These are phyloP conservation scores for Polytrichum commune DNA, from an alignment of 225 moss, liverwort and hornwort genomes.

Conservation along the genomic window DNA sequence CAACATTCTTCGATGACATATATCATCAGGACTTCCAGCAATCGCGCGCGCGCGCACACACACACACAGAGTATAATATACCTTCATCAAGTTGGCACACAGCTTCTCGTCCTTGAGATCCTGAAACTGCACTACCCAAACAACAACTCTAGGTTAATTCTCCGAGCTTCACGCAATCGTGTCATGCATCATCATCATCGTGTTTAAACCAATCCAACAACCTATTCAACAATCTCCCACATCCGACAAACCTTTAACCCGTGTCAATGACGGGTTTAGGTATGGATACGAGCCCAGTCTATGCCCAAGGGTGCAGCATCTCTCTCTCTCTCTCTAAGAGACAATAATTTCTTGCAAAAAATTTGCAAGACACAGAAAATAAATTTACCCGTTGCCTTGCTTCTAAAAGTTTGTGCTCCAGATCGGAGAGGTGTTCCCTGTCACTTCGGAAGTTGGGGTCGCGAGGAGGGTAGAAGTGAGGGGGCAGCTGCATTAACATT, in stretches of 20 bases:
- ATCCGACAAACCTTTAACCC: background rate
- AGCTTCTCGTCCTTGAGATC: slow-evolving; percentile 54
- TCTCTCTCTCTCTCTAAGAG: background rate
- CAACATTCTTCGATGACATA: no score
- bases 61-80: no score
- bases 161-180: no score
- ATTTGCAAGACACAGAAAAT: background rate
- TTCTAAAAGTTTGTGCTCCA: slow-evolving; percentile 62
- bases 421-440: slow-evolving; percentile 48
- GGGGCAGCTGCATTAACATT: background rate
- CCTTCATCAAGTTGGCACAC: slow-evolving; percentile 35
- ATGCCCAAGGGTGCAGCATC: no score
- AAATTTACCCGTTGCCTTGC: slow-evolving; percentile 55
- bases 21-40: no score
- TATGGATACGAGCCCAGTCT: background rate
- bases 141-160: background rate
- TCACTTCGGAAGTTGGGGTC: slow-evolving; percentile 28
- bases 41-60: no score
- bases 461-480: background rate
- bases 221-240: background rate
- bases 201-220: background rate
- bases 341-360: no score
- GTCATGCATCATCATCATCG: no score
- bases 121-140: slow-evolving; percentile 39
- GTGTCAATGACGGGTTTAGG: no score